A percentile compares a stretch with the other conserved stretches of the same genome.
Evolutionary conservation across 1,139 yeast genomes (phyloP).

Genomic region (Ogataea hybrid): DNA sequence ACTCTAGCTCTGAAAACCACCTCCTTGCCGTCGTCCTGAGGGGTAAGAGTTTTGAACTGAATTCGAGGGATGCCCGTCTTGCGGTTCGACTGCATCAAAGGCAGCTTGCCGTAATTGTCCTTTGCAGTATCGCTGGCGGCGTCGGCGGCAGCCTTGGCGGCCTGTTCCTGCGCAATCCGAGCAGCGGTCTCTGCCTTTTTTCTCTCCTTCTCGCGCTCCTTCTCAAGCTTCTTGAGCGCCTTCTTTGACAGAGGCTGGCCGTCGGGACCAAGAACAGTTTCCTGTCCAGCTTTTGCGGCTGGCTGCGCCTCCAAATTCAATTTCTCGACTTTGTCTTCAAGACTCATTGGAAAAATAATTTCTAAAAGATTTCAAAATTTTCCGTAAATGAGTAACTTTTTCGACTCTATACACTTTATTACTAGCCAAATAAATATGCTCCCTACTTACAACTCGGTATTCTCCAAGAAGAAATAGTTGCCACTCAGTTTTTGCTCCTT

Average conservation of each 20-base stretch:
- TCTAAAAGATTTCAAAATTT: constrained; percentile 1
- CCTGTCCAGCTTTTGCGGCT: constrained; percentile 14
- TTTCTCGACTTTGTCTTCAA: constrained; percentile 28
- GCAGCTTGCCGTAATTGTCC: constrained; percentile 85
- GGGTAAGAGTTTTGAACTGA: constrained; percentile 53
- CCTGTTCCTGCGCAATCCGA: constrained; percentile 81
- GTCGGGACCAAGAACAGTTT: constrained; percentile 44
- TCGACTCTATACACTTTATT: constrained; percentile 1
- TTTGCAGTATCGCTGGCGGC: constrained; percentile 83
- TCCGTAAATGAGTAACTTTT: background rate
- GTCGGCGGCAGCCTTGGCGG: constrained; percentile 77
- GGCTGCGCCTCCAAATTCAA: constrained; percentile 17
- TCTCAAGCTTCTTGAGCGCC: constrained; percentile 91
- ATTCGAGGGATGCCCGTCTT: constrained; percentile 64
- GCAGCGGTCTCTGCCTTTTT: constrained; percentile 94
- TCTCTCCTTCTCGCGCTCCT: constrained; percentile 87
- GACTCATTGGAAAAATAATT: constrained; percentile 5
- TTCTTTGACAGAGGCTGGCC: constrained; percentile 95
- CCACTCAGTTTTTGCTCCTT: constrained; percentile 92
- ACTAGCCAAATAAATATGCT: constrained; percentile 7
- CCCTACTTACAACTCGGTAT: constrained; percentile 38
- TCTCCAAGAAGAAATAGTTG: constrained; percentile 93
- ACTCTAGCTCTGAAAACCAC: constrained; percentile 91
- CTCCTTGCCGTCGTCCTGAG: constrained; percentile 71
- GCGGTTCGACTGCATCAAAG: constrained; percentile 70